Evolutionary conservation across 2,329 filamentous ascomycete species (phyloP), one percentile per base, ranked within the genome.

Genomic region (Albophoma yamanashiensis): DNA sequence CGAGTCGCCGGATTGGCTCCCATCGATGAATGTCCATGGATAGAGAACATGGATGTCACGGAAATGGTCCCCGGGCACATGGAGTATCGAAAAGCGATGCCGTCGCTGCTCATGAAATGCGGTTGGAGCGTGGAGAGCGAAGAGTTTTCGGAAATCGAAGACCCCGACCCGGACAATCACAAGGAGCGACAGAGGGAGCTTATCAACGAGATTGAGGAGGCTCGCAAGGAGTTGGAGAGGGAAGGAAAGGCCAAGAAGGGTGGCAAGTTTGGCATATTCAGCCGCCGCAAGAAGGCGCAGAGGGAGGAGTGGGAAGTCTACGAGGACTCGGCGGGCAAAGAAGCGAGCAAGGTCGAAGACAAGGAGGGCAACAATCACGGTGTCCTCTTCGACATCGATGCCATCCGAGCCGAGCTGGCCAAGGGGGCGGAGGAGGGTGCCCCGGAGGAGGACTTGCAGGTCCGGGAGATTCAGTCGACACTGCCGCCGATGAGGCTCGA

Each of bases 291-390:
- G 76, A 89, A 88, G 73, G 75, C 82, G 0, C 82, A 92, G 69
- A 92, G 92, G 75, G 91, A 92, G 69, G 89, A 90, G 59, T 97
- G 93, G 93, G 93, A 97, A 73, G 91, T 91, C 11, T 97, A 97
- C 71, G 89, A 97, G 70, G 89, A 95, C 62, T 77, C 76, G 22
- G 73, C 71, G 7, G 64, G 63, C 53, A 83, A 83, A 68, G 69
- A 63, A 1, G 67, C 65, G 20, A 62, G 55, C 50, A 65, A 70
- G 50, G 65, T 47, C 59, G 79, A 79, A 20, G 78, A 78, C 40
- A 63, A 64, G 62, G 74, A 78, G 11, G 77, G 78, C 6, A 81
- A 73, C 60, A 86, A 84, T 66, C 77, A 78, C 50, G 83, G 83
- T 40, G 88, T 97, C 11, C 80, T 99, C 55, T 99, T 99, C 68